phyloP scores from a whole-genome alignment of 2,329 filamentous ascomycete genomes.

The Chalaropsis ovoidea region DNA sequence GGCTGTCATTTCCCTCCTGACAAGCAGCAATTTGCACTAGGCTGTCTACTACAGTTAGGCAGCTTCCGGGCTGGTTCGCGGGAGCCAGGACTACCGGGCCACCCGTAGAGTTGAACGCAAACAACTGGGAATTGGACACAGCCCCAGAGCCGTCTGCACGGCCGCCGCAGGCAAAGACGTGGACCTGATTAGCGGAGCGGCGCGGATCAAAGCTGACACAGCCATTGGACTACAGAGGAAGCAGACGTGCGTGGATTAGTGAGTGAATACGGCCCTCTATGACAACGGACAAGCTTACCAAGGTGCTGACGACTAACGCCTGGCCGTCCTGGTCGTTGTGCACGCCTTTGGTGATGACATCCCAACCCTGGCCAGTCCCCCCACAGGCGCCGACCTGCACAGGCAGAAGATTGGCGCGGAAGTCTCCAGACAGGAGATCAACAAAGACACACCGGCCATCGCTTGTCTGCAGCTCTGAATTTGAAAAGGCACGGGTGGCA shows the following conservation, averaged over 20 bases:
- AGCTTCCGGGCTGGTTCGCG: constrained; percentile 38
- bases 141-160: constrained; percentile 44
- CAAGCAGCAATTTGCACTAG: constrained; percentile 39
- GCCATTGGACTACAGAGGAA: constrained; percentile 35
- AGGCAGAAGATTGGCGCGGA: constrained; percentile 40
- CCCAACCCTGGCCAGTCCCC: constrained; percentile 38
- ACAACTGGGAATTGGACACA: constrained; percentile 45
- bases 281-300: constrained; percentile 32
- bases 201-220: constrained; percentile 50
- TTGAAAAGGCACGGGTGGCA: constrained; percentile 38
- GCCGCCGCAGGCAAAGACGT: constrained; percentile 50
- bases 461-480: constrained; percentile 38
- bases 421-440: constrained; percentile 40
- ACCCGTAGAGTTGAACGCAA: constrained; percentile 37
- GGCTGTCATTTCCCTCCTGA: constrained; percentile 33
- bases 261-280: not conserved
- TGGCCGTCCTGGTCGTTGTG: constrained; percentile 41
- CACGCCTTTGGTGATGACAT: constrained; percentile 41
- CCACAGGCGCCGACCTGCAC: constrained; percentile 39
- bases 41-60: constrained; percentile 38
- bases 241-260: not conserved
- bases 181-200: constrained; percentile 41
- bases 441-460: constrained; percentile 40
- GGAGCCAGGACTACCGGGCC: constrained; percentile 40
- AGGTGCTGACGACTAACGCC: constrained; percentile 45